Base-by-base conservation (phyloP, 163 green algal species). In the Trebouxiophyceae sp. region DNA sequence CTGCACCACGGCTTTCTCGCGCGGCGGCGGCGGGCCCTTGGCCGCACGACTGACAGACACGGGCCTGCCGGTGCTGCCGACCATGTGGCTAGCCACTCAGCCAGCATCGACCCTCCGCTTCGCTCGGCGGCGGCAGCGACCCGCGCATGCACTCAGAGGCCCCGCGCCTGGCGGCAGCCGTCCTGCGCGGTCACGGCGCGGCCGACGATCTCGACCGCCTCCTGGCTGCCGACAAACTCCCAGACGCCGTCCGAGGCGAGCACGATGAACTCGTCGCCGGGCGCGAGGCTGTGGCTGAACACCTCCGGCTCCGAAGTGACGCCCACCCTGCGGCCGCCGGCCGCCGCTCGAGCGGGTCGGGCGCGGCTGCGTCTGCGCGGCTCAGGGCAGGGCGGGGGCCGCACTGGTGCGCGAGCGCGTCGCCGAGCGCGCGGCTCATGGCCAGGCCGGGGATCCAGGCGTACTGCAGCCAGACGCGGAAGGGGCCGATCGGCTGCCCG, bases 181-280 rank as follows among this genome's bases (percentile, higher is more conserved):
- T 89, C 86, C 66, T 93, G 83, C 2, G 79, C 76, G 45, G 68
- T 79, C 12, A 77, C 68, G 60, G 66, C 80, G 45, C 65, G 62
- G 3, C 63, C 69, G n/a, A 92, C 77, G 46, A 96, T 87, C 28
- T 89, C 81, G 32, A 97, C 84, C 3, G 87, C 93, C 60, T 93
- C 84, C 67, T 95, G 72, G 72, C 79, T 92, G 39, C 39, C 79
- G 29, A 98, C 84, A 70, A 93, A 97, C 79, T 97, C 92, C 91
- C 91, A 98, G 47, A 98, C 81, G 32, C 91, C 91, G 62, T 97
- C 92, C 31, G 56, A 87, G 3, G 89, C 92, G 23, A 97, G 69
- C 22, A 98, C 87, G 16, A 97, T 75, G 61, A 95, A 88, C 29
- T 78, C 63, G 67, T 96, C 85, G n/a, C 75, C 57, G 8, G 79